phyloP scores from a whole-genome alignment of 495 filamentous ascomycete species.

The Neohortaea acidophila region DNA sequence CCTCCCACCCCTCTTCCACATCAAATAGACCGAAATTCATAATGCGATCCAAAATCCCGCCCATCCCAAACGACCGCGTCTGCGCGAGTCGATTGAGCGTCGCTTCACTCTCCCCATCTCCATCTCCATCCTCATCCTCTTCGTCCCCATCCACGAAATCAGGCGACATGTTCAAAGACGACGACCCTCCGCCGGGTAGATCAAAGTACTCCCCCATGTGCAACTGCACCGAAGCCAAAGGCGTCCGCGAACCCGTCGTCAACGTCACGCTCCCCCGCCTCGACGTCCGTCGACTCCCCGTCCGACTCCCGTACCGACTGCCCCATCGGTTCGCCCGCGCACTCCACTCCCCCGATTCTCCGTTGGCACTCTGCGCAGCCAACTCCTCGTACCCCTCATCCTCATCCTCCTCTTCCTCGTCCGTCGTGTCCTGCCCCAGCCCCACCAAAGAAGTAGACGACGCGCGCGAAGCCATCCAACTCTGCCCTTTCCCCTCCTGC shows the following conservation, averaged over 20 bases:
- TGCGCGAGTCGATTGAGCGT: constrained; percentile 42
- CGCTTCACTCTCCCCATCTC: constrained; percentile 29
- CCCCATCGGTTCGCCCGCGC: constrained; percentile 14
- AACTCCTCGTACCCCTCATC: constrained; percentile 16
- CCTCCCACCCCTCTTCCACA: constrained; percentile 48
- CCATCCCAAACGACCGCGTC: constrained; percentile 44
- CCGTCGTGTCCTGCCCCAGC: constrained; percentile 7
- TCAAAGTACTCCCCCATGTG: constrained; percentile 4
- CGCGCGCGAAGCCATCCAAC: constrained; percentile 25
- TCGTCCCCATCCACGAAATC: constrained; percentile 43
- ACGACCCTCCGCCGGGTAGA: constrained; percentile 2
- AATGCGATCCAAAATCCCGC: constrained; percentile 57
- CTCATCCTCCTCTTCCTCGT: constrained; percentile 15
- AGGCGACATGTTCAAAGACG: constrained; percentile 28
- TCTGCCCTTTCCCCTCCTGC: constrained; percentile 28
- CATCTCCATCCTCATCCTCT: constrained; percentile 16
- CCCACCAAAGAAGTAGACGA: constrained; percentile 22
- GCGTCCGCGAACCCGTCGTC: constrained; percentile 13
- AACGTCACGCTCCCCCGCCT: constrained; percentile 2
- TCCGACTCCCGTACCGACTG: constrained; percentile 20
- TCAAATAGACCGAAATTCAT: constrained; percentile 67
- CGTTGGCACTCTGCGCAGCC: constrained; percentile 8
- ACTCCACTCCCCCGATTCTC: constrained; percentile 2
- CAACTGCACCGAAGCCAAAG: constrained; percentile 7
- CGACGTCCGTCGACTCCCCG: constrained; percentile 18